Evolutionary conservation across 2,329 filamentous ascomycete species (phyloP), one percentile per base, ranked within the genome.

Genomic region (Colletotrichum theobromicola): DNA sequence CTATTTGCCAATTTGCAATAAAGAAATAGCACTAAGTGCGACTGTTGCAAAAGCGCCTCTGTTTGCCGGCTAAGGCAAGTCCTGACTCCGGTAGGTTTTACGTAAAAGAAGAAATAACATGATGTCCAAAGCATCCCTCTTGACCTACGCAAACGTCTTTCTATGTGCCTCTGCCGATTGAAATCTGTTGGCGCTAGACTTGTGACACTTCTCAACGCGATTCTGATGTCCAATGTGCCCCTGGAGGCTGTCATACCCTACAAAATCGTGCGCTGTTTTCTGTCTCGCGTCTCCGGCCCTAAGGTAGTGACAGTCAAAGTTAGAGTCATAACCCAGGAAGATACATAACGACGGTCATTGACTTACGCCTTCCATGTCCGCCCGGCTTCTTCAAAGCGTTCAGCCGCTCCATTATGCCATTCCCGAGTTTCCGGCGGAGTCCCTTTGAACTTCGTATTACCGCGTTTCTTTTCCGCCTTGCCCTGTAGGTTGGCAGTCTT

Each of bases 291-390:
- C 10, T 12, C 57, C 57, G 1, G 26, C 55, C 30, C 24, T 34
- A n/a, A n/a, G n/a, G n/a, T n/a, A 13, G 15, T 7, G 6, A 34
- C 16, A n/a, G 6, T 9, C 55, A 30, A 32, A 18, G 50, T 55
- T 9, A 55, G 50, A n/a, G 5, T 0, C 3, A 42, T n/a, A n/a
- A 42, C 4, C 6, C 37, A 2, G 18, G n/a, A n/a, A 10, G 7
- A 42, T 42, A 42, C 18, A 0, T 0, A 4, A n/a, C 8, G 8
- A 10, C 2, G 18, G 0, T 42, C 34, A 35, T 35, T 3, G 3
- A 28, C 24, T 57, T 28, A 57, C 28, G 18, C 55, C 30, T 30
- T 30, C 28, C 55, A 60, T 5, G 21, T 60, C 2, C 10, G 26
- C 0, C 55, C 18, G 9, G 55, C 24, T 7, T 60, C 18, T 7